Base-by-base conservation (phyloP, 148 eudicot genomes). In the Rhododendron williamsianum region DNA sequence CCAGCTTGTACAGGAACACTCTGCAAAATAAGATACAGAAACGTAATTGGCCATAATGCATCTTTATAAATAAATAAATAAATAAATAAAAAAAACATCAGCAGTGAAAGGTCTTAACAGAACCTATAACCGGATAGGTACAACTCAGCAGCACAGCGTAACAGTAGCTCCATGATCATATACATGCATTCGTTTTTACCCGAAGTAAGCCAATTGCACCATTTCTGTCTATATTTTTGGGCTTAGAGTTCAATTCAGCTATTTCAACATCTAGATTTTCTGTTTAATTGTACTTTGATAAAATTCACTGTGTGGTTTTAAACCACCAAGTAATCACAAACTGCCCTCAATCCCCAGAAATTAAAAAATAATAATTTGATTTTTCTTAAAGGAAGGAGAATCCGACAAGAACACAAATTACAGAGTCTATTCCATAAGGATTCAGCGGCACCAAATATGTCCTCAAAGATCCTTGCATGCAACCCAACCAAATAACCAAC, bases 1-100 rank as follows among this genome's bases (percentile, higher is more conserved):
- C 99, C 99, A 85, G 98, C 91, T 94, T 97, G 99, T 49, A 95
- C 98, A 86, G 99, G 99, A 88, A 97, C 99, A 94, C 99, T 94
- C 99, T 97, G 94, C 93, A 90, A 88, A 41, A 76, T 60, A 83
- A 86, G 81, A 10, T 63, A 58, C 30, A 51, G 78, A 27, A 84
- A 73, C 54, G 13, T 83, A 7, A 84, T 82, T 46, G 77, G 35
- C 12, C 45, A 38, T 3, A 21, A 48, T 13, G 23, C 80, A 88
- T 27, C 19, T 49, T 36, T 54, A 35, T 35, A 33, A 33, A 27
- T n/a, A 33, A 49, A 30, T 0, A 30, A 30, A 30, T 30, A 30
- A 30, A 30, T 30, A 30, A 80, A 4, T 10, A 21, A 80, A 41
- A 43, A 43, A 80, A 56, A 63, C 46, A 76, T 0, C 52, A 43